These are phyloP conservation scores for Elsinoe ampelina DNA, from an alignment of 2,329 filamentous ascomycete genomes.

Conservation along the genomic window DNA sequence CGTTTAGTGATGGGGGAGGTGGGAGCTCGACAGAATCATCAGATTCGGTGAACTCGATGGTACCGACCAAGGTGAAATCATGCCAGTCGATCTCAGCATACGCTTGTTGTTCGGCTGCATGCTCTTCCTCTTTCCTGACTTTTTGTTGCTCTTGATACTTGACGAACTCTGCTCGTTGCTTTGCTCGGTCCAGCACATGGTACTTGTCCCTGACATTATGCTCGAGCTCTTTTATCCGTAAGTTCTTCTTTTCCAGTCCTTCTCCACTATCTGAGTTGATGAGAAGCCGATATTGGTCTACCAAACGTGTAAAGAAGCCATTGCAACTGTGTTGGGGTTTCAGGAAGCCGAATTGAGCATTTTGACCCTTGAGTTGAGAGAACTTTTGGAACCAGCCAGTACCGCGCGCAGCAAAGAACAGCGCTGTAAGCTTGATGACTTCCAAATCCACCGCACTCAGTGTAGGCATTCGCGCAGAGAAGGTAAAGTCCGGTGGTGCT, in stretches of 20 bases:
- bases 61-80: conserved; percentile 93
- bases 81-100: conserved; percentile 95
- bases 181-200: conserved; percentile 68
- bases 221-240: conserved; percentile 63
- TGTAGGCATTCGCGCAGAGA: conserved; percentile 93
- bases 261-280: conserved; percentile 59
- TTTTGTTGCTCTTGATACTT: conserved; percentile 79
- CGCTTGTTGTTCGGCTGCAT: conserved; percentile 65
- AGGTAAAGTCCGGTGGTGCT: conserved; percentile 78
- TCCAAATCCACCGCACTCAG: conserved; percentile 90
- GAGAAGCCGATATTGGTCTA: conserved; percentile 86
- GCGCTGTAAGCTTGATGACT: conserved; percentile 64
- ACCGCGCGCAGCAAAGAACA: conserved; percentile 89
- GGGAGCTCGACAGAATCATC: conserved; percentile 83
- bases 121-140: conserved; percentile 78
- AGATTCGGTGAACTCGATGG: conserved; percentile 79
- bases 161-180: conserved; percentile 76
- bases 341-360: conserved; percentile 93
- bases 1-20: conserved; percentile 77
- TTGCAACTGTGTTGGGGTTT: conserved; percentile 92
- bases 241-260: conserved; percentile 61
- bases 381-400: conserved; percentile 84
- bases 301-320: conserved; percentile 84
- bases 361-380: conserved; percentile 78
- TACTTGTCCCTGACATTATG: conserved; percentile 71